Conservation (phyloP, 2,329 filamentous ascomycete species). For the Hansfordia pulvinata region DNA sequence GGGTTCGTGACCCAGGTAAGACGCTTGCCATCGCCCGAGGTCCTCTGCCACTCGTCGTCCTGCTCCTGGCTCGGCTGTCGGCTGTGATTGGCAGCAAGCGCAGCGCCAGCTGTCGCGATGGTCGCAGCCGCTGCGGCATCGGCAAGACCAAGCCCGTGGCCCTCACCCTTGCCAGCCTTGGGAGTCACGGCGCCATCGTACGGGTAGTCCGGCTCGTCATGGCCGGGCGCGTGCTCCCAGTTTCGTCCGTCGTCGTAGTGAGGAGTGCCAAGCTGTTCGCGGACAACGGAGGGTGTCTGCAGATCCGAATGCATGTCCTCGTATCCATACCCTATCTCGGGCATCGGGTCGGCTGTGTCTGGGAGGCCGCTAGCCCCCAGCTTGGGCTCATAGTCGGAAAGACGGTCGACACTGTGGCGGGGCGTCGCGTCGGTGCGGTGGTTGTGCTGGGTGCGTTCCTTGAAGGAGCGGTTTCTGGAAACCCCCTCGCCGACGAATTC, state of each 20-base stretch:
- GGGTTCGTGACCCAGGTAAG: constrained; percentile 55
- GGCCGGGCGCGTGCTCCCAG: constrained; percentile 20
- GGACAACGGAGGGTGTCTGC: constrained; percentile 69
- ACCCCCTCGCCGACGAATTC: constrained; percentile 36
- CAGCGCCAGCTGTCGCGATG: constrained; percentile 32
- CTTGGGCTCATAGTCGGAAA: constrained; percentile 38
- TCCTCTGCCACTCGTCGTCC: constrained; percentile 52
- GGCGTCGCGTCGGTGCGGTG: constrained; percentile 41
- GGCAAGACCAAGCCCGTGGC: constrained; percentile 26
- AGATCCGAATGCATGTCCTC: constrained; percentile 43
- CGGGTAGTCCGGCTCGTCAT: constrained; percentile 11
- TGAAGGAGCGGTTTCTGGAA: constrained; percentile 49
- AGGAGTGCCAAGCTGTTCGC: constrained; percentile 52
- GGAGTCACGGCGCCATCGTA: constrained; percentile 16
- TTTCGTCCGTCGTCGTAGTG: constrained; percentile 13
- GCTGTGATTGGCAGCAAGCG: constrained; percentile 34
- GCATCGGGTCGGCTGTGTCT: constrained; percentile 55
- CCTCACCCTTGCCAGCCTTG: constrained; percentile 17
- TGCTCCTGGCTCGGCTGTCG: constrained; percentile 42
- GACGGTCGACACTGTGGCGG: constrained; percentile 42
- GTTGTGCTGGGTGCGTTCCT: constrained; percentile 46
- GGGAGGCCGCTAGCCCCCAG: constrained; percentile 61
- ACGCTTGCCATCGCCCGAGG: constrained; percentile 48
- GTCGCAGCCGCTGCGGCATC: constrained; percentile 38
- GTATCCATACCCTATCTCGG: constrained; percentile 57